Evolutionary conservation across 2,329 filamentous ascomycete genomes (phyloP), one percentile per base, ranked within the genome.

Genomic region (Cladosporium oxysporum): DNA sequence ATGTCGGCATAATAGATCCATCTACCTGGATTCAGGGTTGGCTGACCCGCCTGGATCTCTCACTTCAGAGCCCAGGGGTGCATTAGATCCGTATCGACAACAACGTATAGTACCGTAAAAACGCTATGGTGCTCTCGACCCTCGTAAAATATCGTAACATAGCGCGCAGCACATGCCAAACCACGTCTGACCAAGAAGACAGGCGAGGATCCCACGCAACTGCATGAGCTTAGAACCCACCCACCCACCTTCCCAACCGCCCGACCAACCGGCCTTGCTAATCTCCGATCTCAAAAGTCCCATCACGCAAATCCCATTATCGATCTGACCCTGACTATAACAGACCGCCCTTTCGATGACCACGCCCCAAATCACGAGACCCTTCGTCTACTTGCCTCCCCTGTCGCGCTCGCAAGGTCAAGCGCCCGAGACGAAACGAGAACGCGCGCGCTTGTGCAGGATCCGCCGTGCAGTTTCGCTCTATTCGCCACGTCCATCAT

Each of bases 1-100:
- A 3, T 23, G 31, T n/a, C 52, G 52, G 52, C 52, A 55, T 55
- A 55, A 55, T 18, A 33, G 31, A 55, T 29, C 52, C 52, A 55
- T 33, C n/a, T 55, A 31, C 28, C 52, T 55, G 52, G 52, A 55
- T 21, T 31, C 52, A 33, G 28, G 28, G 16, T 21, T 21, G 18
- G 16, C 12, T 31, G 16, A 14, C 5, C n/a, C 26, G 23, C 1
- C 35, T 18, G 7, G 35, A 41, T 7, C 33, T 44, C 11, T 31
- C 52, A 33, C 10, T 3, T 29, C 31, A 55, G 11, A 55, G 52
- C 52, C 52, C 31, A 55, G 52, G 52, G 52, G 52, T 55, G 52
- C 52, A 55, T 55, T 53, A 55, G 52, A 55, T 12, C 28, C 28
- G 31, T 21, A 33, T 31, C 37, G 18, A 44, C 37, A 14, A 55